Base-by-base conservation (phyloP, 2,329 filamentous ascomycete genomes). In the Colletotrichum aenigma region DNA sequence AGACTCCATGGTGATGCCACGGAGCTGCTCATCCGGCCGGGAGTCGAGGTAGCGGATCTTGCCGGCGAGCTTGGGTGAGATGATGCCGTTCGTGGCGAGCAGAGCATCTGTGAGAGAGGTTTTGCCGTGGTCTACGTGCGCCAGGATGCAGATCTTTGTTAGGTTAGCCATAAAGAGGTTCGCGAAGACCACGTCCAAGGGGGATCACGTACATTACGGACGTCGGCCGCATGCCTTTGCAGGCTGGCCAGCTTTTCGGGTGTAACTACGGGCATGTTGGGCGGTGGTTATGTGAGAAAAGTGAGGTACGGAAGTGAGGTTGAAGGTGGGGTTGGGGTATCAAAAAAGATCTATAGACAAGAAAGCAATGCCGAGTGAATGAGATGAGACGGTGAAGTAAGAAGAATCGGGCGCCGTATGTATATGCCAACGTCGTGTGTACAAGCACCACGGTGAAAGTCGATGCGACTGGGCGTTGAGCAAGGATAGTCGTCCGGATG, bases 1-100 rank as follows among this genome's bases (percentile, higher is more conserved):
- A 0, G 97, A 98, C 85, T 99, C 97, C 97, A 99, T 99, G n/a
- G 97, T 99, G 82, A 99, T 99, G 72, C 97, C 97, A 78, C 97
- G 94, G 18, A 95, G 91, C 86, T 99, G 97, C 85, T 99, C 97
- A 85, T 99, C 97, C 2, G 96, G 96, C 58, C 97, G 91, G 26
- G 97, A 98, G 86, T 99, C 97, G 75, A 99, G 92, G 82, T 98
- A 99, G 79, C 97, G 94, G 85, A 99, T 97, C 89, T 98, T 98
- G 84, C 97, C 97, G 72, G 97, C 97, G 82, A 98, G 90, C 84
- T 98, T 98, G 71, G 96, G 95, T 34, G 97, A 98, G 82, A 99
- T 99, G 87, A 99, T 98, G 87, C 97, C 97, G 91, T 99, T 99
- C 78, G 97, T 98, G 85, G 97, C 96, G 81, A 99, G 95, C 69